phyloP scores from a whole-genome alignment of 176 grass and related monocot species.

The Triticum aestivum region IWGSC_CS_RefSeq_v2.1 NC_057800.1:170800945-170801444 shows the following conservation, averaged over 20 bases:
- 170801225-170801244: conserved; percentile 93
- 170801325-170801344: not conserved
- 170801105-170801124: conserved; percentile 88
- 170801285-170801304: conserved; percentile 17
- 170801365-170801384: conserved; percentile 96
- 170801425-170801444: not conserved
- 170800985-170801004: conserved; percentile 87
- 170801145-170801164: conserved; percentile 90
- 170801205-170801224: conserved; percentile 90
- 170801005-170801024: conserved; percentile 67
- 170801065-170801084: conserved; percentile 93
- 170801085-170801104: conserved; percentile 76
- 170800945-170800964: conserved; percentile 81
- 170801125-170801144: conserved; percentile 83
- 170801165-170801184: conserved; percentile 80
- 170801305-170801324: not conserved
- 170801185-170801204: conserved; percentile 98
- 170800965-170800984: conserved; percentile 84
- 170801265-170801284: conserved; percentile 18
- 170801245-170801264: conserved; percentile 91
- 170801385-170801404: conserved; percentile 75
- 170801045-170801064: conserved; percentile 98
- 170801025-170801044: conserved; percentile 87
- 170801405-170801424: conserved; percentile 74
- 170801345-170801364: conserved; percentile 37